Conservation (phyloP, 2,329 filamentous ascomycete genomes). For the Alternaria dauci region DNA sequence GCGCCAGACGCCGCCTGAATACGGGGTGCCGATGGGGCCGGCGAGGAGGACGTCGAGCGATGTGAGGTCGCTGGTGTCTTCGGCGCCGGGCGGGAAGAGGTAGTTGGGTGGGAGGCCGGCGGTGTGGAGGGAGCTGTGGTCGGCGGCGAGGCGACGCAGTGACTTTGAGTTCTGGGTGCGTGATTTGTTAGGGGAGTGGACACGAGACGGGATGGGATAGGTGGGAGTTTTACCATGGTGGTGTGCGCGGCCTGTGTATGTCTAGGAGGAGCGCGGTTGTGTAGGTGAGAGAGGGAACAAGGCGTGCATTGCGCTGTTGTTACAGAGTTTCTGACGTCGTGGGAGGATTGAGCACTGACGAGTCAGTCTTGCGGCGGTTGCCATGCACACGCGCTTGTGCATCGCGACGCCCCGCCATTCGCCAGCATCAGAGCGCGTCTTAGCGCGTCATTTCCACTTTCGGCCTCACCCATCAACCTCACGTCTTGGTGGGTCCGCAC, state of each 20-base stretch:
- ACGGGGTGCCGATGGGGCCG: conserved; percentile 68
- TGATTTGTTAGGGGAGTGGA: neutral
- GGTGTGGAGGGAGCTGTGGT: conserved; percentile 66
- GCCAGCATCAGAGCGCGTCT: conserved; percentile 13
- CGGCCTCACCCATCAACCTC: too few relatives aligned
- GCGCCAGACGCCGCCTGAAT: conserved; percentile 66
- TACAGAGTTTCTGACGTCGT: neutral
- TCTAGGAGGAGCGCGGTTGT: neutral
- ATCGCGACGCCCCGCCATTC: conserved; percentile 17
- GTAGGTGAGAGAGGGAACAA: neutral
- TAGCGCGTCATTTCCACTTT: neutral
- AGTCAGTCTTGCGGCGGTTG: neutral
- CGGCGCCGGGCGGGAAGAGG: conserved; percentile 59
- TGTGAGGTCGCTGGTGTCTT: conserved; percentile 62
- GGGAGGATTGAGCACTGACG: neutral
- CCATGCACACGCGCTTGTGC: neutral
- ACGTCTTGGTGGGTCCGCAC: too few relatives aligned
- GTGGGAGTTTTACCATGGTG: conserved; percentile 21
- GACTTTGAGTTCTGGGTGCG: conserved; percentile 56
- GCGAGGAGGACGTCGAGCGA: conserved; percentile 66
- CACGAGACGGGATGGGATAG: neutral
- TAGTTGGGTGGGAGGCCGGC: conserved; percentile 68
- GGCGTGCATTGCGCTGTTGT: neutral
- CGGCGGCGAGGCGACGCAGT: conserved; percentile 66
- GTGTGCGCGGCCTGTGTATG: neutral